A percentile compares a stretch with the other conserved stretches of the same genome.
These are phyloP conservation scores for Paramyrothecium roridum DNA, from an alignment of 2,329 filamentous ascomycete genomes.

Conservation along the genomic window DNA sequence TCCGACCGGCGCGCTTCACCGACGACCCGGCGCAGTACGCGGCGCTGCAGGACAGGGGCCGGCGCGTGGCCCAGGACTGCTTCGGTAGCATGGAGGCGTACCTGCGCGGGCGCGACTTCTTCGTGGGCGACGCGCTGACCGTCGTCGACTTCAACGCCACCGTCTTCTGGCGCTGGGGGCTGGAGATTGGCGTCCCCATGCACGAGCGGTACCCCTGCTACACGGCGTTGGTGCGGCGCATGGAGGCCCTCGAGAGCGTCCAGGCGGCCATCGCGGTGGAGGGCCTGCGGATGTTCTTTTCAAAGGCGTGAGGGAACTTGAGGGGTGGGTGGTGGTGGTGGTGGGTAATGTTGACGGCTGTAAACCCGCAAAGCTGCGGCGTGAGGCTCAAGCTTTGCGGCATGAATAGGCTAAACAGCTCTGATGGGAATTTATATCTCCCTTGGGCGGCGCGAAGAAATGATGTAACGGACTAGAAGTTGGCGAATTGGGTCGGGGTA, in stretches of 20 bases:
- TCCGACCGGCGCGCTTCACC: slow-evolving; percentile 21
- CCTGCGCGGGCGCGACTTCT: slow-evolving; percentile 7
- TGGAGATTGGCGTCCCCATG: slow-evolving; percentile 7
- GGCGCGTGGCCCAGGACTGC: slow-evolving; percentile 6
- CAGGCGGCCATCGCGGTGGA: slow-evolving; percentile 1
- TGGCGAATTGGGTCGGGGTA: too few relatives aligned
- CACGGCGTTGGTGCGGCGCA: slow-evolving; percentile 4
- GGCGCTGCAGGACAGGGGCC: slow-evolving; percentile 10
- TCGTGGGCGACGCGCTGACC: slow-evolving; percentile 14
- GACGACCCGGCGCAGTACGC: slow-evolving; percentile 11
- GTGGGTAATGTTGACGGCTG: too few relatives aligned
- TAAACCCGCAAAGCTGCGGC: too few relatives aligned
- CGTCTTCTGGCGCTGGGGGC: slow-evolving; percentile 16
- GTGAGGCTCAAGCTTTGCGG: too few relatives aligned
- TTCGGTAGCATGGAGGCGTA: slow-evolving; percentile 14
- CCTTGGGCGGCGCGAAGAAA: too few relatives aligned
- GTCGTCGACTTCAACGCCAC: slow-evolving; percentile 17
- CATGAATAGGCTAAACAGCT: too few relatives aligned
- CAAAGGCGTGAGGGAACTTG: neutral
- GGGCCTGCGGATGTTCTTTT: neutral
- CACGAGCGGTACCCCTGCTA: slow-evolving; percentile 11
- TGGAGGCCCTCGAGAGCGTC: slow-evolving; percentile 10
- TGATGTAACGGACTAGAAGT: too few relatives aligned
- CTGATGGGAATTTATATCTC: too few relatives aligned
- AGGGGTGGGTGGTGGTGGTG: too few relatives aligned